Evolutionary conservation across 2,329 filamentous ascomycete species (phyloP).

Genomic region (Fusarium sp.): DNA sequence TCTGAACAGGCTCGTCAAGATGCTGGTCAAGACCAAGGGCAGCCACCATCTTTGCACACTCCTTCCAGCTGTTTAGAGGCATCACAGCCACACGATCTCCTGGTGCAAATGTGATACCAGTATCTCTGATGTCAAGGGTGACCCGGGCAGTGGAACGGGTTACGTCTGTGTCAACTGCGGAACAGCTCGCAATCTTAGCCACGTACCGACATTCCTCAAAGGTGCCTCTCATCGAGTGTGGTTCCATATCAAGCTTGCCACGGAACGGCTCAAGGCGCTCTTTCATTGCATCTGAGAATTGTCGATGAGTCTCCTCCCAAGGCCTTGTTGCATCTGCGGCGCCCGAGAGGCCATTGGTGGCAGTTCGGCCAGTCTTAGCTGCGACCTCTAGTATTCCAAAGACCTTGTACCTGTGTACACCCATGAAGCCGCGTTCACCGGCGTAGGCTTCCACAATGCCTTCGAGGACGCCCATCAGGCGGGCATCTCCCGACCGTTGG

Average conservation of each 20-base stretch:
- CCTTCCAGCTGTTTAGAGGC: conserved; percentile 67
- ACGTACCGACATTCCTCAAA: conserved; percentile 68
- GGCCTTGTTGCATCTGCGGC: conserved; percentile 53
- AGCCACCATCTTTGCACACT: conserved; percentile 67
- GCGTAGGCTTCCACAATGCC: conserved; percentile 69
- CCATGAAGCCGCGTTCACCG: conserved; percentile 69
- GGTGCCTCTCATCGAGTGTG: conserved; percentile 66
- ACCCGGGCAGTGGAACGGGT: conserved; percentile 63
- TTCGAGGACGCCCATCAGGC: conserved; percentile 66
- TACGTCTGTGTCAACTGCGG: conserved; percentile 61
- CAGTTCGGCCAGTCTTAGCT: conserved; percentile 65
- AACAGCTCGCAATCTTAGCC: conserved; percentile 60
- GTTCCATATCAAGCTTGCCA: conserved; percentile 61
- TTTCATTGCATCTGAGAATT: conserved; percentile 43
- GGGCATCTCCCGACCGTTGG: conserved; percentile 61
- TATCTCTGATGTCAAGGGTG: conserved; percentile 65
- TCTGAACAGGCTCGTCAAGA: conserved; percentile 58
- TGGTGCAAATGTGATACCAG: conserved; percentile 66
- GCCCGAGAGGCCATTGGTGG: conserved; percentile 65
- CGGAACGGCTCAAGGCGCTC: conserved; percentile 53
- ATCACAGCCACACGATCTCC: conserved; percentile 68
- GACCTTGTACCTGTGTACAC: conserved; percentile 68
- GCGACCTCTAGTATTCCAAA: conserved; percentile 68
- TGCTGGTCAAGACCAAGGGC: conserved; percentile 63
- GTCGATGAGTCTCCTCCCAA: conserved; percentile 41